Base-by-base conservation (phyloP, 2,329 filamentous ascomycete species). In the Keithomyces neogunnii region DNA sequence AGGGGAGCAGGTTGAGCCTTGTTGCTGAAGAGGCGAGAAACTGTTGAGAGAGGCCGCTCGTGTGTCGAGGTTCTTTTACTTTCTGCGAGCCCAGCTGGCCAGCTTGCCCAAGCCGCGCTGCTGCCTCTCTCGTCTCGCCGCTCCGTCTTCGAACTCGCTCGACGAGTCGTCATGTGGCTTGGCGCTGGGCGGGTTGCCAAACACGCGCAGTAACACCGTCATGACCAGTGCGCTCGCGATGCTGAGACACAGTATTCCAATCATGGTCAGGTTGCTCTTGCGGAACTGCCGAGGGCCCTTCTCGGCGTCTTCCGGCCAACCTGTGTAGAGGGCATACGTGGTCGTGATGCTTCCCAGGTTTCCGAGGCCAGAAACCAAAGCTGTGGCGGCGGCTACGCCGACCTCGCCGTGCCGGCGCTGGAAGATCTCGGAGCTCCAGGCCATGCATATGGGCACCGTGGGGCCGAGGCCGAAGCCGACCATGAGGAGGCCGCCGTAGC, bases 391-490 rank as follows among this genome's bases (percentile, higher is more conserved):
- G 3, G 90, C 90, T 5, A 96, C 89, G 51, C 90, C 90, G 28
- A 96, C 88, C 68, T 96, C 90, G 45, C 90, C 89, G 63, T 96
- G 90, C 10, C 90, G 85, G 33, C 80, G 80, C 70, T 95, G 89
- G 73, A 96, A 96, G 62, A 95, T 86, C 69, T 95, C 88, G 56
- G 84, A 88, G 33, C 88, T 89, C 90, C 90, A 95, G 36, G 89
- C 86, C 90, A 96, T 96, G 66, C 88, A 92, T 62, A 92, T 92
- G 9, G 90, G 90, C 1, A 95, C 89, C 0, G 90, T 95, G 3
- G 90, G 90, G 1, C 90, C 90, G 2, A 96, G 82, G 0, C 90
- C 90, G 62, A 95, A 95, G 4, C 90, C 90, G 36, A 96, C 86
- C 70, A 96, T 85, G 48, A 96, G 73, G n/a, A 96, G 80, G 3